Evolutionary conservation across 106 monocot genomes (phyloP).

Genomic region (Apostasia ramifera): DNA sequence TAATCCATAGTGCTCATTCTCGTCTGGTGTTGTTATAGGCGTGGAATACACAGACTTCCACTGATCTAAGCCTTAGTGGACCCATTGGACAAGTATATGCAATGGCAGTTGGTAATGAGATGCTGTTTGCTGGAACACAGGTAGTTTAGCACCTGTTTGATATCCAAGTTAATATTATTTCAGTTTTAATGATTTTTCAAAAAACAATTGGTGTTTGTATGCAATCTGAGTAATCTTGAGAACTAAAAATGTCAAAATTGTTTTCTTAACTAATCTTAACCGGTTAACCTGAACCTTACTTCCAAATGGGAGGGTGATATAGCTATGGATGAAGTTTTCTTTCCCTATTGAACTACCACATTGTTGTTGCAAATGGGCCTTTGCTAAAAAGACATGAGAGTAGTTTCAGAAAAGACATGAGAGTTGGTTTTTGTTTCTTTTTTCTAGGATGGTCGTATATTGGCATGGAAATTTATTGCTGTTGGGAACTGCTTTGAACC

Average conservation of each 20-base stretch:
- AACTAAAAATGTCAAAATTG: too few species aligned
- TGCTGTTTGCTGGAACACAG: slow-evolving; percentile 85
- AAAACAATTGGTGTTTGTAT: too few species aligned
- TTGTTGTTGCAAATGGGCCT: background rate
- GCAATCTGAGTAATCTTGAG: too few species aligned
- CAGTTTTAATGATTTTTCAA: too few species aligned
- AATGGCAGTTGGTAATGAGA: slow-evolving; percentile 53
- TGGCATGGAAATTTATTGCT: slow-evolving; percentile 68
- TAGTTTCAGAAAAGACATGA: too few species aligned
- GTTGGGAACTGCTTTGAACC: slow-evolving; percentile 67
- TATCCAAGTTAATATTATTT: background rate
- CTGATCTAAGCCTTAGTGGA: slow-evolving; percentile 66
- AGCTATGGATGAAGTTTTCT: too few species aligned
- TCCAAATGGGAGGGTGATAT: too few species aligned
- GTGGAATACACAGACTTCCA: slow-evolving; percentile 55
- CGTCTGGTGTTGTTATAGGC: slow-evolving; percentile 25
- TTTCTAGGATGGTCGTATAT: slow-evolving; percentile 67
- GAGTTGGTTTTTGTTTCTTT: background rate
- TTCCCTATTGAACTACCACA: background rate
- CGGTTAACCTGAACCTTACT: too few species aligned
- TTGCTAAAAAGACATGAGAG: too few species aligned
- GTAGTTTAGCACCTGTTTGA: slow-evolving; percentile 13
- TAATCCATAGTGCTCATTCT: background rate
- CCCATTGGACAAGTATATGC: slow-evolving; percentile 75
- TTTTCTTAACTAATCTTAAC: too few species aligned